Evolutionary conservation across 441 rosid species (phyloP).

Genomic region (Adansonia gregorii): DNA sequence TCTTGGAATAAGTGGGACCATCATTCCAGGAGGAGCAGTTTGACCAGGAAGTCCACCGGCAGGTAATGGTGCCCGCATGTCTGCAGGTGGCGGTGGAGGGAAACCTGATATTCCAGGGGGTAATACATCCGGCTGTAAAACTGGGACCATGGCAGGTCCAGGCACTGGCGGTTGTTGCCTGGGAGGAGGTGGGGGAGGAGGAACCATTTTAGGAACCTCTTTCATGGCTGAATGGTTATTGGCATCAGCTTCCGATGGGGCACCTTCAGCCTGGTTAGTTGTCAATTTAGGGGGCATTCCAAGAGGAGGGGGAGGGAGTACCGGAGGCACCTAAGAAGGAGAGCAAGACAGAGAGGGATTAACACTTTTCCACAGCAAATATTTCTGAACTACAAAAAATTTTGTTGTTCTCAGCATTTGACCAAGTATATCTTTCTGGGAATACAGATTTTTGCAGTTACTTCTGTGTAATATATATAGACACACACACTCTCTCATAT

Average conservation of each 20-base stretch:
- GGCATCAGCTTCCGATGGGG: constrained; percentile 47
- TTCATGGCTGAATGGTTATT: constrained; percentile 44
- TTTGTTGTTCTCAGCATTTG: not conserved
- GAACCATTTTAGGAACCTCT: constrained; percentile 57
- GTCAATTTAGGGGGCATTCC: constrained; percentile 52
- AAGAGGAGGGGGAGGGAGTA: constrained; percentile 65
- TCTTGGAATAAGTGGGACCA: constrained; percentile 69
- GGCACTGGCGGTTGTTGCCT: constrained; percentile 57
- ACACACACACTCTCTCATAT: not conserved
- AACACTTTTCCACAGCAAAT: not conserved
- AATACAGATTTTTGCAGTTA: not conserved
- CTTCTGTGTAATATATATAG: too few relatives aligned
- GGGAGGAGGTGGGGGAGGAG: constrained; percentile 84
- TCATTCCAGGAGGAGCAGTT: constrained; percentile 61
- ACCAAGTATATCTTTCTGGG: constrained; percentile 1
- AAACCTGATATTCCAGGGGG: constrained; percentile 74
- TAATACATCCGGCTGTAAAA: constrained; percentile 56
- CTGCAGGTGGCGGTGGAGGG: constrained; percentile 71
- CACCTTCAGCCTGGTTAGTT: constrained; percentile 53
- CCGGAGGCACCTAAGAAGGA: constrained; percentile 46
- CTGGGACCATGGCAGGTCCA: constrained; percentile 50
- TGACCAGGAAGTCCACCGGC: constrained; percentile 57
- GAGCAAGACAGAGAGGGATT: constrained; percentile 18
- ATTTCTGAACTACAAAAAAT: not conserved
- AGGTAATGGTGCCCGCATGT: constrained; percentile 54